Evolutionary conservation across 768 basidiomycete species (phyloP).

Genomic region (Ramaria sp.): DNA sequence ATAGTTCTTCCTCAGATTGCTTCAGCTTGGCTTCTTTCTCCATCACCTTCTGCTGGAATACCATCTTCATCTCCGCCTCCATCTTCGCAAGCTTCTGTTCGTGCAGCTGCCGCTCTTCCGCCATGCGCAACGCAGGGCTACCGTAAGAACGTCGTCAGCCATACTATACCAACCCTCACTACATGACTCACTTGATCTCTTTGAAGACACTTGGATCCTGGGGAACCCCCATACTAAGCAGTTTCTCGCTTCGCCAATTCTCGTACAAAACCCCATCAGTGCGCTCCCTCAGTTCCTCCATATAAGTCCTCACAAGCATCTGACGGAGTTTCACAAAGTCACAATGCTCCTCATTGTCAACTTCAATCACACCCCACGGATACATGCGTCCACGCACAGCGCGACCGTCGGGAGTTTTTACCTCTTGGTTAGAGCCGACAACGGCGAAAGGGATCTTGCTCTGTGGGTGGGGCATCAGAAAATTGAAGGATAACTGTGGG

Average conservation of each 20-base stretch:
- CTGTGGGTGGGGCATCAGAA: conserved; percentile 14
- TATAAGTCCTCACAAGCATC: conserved; percentile 98
- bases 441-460: conserved; percentile 99
- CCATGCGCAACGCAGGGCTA: conserved; percentile 91
- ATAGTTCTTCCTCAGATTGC: conserved; percentile 98
- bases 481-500: not conserved
- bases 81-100: conserved; percentile 98
- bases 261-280: conserved; percentile 95
- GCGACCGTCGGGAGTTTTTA: conserved; percentile 78
- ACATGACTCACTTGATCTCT: conserved; percentile 83
- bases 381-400: conserved; percentile 91
- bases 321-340: conserved; percentile 99
- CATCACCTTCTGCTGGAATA: conserved; percentile 99
- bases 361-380: conserved; percentile 98
- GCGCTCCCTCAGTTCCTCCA: conserved; percentile 98
- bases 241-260: conserved; percentile 95
- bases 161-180: not conserved
- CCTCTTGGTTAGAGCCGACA: conserved; percentile 83
- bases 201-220: conserved; percentile 98
- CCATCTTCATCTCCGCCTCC: conserved; percentile 99
- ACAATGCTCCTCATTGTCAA: conserved; percentile 98
- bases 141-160: not conserved
- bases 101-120: conserved; percentile 92
- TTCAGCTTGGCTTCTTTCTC: conserved; percentile 99
- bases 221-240: conserved; percentile 93